phyloP scores from a whole-genome alignment of 2,329 filamentous ascomycete genomes.

The Epichloe typhina region DNA sequence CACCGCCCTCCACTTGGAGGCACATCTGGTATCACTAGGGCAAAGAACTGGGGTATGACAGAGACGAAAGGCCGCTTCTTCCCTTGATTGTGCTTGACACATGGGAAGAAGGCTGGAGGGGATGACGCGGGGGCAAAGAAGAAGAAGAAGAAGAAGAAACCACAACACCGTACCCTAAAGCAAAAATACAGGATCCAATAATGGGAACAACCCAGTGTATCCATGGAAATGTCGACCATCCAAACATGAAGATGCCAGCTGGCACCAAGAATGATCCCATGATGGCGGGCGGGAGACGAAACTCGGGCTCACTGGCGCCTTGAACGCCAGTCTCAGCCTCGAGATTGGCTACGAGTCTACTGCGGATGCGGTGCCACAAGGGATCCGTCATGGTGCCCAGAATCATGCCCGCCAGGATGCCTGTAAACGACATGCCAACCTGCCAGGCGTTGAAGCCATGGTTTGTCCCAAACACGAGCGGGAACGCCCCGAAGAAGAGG shows the following conservation, averaged over 20 bases:
- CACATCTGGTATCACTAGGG: too few species aligned
- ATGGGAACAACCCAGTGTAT: slow-evolving; percentile 70
- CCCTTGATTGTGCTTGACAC: not conserved
- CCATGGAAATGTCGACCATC: slow-evolving; percentile 63
- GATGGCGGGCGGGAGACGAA: slow-evolving; percentile 64
- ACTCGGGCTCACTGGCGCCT: slow-evolving; percentile 69
- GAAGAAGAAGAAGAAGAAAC: not conserved
- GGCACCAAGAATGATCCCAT: slow-evolving; percentile 66
- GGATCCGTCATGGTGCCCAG: slow-evolving; percentile 48
- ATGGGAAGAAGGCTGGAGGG: not conserved
- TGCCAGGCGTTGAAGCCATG: slow-evolving; percentile 72
- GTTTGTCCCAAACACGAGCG: slow-evolving; percentile 60
- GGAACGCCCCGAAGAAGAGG: slow-evolving; percentile 82
- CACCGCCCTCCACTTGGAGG: not conserved
- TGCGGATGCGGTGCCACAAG: slow-evolving; percentile 50
- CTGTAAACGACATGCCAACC: slow-evolving; percentile 65
- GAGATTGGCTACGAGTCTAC: slow-evolving; percentile 40
- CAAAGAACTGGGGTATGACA: slow-evolving; percentile 6
- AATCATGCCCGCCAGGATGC: slow-evolving; percentile 56
- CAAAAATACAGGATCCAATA: slow-evolving; percentile 60
- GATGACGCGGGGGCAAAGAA: not conserved
- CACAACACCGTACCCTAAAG: slow-evolving; percentile 46
- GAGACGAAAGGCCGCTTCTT: not conserved
- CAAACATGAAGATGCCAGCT: slow-evolving; percentile 76
- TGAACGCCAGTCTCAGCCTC: slow-evolving; percentile 35